Evolutionary conservation across 108 stramenopile genomes (phyloP), one percentile per base, ranked within the genome.

Genomic region (Bacterosira constricta): DNA sequence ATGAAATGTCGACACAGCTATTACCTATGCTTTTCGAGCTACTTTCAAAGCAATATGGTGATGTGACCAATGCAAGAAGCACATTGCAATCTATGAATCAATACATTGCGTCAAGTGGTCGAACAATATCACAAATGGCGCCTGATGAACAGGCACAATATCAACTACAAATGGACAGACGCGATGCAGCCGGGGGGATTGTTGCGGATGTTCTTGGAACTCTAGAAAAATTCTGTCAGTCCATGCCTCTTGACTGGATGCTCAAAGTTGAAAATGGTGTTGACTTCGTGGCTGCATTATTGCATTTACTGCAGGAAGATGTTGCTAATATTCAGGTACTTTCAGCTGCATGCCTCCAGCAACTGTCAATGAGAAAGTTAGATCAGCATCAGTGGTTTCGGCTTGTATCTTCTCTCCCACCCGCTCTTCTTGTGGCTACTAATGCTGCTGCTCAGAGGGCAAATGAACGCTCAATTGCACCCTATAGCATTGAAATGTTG

Each of bases 211-310:
- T 83, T 27, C 63, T 94, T 17, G 32, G 42, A 10, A 89, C 89
- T 2, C 50, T 94, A 44, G 82, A 87, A 59, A 83, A 82, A 69
- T 92, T 94, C 62, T 92, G 93, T 69, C 81, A 83, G 29, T 86
- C 88, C 47, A 94, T 94, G 93, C 93, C 92, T 12, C 45, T 88
- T 12, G 87, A 89, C 50, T 93, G 92, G 92, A 93, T 90, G 37
- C 47, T 90, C 34, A 53, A 56, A 21, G 61, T 59, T n/a, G 49
- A 52, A 53, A 53, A 75, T 45, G 73, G 64, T 15, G 51, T 69
- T 21, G 93, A 94, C 53, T 91, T 91, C 54, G 59, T 85, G 18
- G 80, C 86, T 11, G 90, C 90, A 1, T 62, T 91, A 49, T 67
- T 94, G 36, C 88, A 92, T 82, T 68, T 94, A 27, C 62, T 92